phyloP scores from a whole-genome alignment of 1,284 basidiomycete genomes.

The Lentinula novae-zelandiae region DNA sequence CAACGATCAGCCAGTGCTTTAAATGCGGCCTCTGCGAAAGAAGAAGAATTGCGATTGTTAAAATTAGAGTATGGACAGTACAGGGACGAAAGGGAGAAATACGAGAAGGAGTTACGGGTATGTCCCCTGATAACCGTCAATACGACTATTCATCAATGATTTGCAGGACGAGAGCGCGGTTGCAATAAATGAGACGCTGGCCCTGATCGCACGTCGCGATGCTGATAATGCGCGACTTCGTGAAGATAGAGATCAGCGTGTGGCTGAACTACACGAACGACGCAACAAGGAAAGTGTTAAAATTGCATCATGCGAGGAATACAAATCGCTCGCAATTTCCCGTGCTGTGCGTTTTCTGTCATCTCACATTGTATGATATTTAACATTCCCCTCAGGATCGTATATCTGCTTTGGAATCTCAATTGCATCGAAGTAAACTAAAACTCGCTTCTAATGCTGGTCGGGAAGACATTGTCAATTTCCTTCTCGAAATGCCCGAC shows the following conservation, averaged over 20 bases:
- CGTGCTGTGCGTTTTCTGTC: slow-evolving; percentile 48
- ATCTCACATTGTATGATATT: slow-evolving; percentile 12
- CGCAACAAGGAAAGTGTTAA: slow-evolving; percentile 67
- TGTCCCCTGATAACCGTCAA: slow-evolving; percentile 16
- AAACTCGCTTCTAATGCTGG: slow-evolving; percentile 74
- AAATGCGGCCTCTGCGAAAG: background rate
- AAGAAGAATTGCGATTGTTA: background rate
- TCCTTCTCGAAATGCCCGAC: slow-evolving; percentile 58
- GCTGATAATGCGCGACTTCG: slow-evolving; percentile 75
- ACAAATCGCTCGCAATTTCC: slow-evolving; percentile 68
- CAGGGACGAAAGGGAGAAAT: background rate
- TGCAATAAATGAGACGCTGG: slow-evolving; percentile 52
- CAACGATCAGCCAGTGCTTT: background rate
- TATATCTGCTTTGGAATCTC: slow-evolving; percentile 69
- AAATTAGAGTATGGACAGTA: background rate
- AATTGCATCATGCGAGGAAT: slow-evolving; percentile 63
- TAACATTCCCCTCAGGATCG: slow-evolving; percentile 46
- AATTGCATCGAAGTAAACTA: slow-evolving; percentile 74
- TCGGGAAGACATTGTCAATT: slow-evolving; percentile 69
- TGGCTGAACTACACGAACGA: slow-evolving; percentile 71
- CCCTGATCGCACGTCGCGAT: slow-evolving; percentile 62
- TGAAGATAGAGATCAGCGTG: slow-evolving; percentile 75
- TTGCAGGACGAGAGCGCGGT: slow-evolving; percentile 44
- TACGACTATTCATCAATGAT: slow-evolving; percentile 19
- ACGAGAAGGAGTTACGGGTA: slow-evolving; percentile 43